Evolutionary conservation across 805 yeast genomes (phyloP).

Genomic region (Saccharomycopsis babjevae): DNA sequence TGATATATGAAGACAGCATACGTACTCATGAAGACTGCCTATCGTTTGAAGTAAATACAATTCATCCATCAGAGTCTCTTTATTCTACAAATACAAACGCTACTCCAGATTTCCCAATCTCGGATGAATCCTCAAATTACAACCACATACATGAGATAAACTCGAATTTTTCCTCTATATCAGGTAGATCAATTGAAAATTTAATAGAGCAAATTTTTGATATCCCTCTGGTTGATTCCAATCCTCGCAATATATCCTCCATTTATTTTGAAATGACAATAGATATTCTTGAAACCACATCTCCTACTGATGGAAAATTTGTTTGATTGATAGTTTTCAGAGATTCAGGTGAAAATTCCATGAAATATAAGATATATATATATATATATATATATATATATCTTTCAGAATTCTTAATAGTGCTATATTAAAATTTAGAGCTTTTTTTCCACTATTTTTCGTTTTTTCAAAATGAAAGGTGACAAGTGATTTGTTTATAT

Average conservation of each 20-base stretch:
- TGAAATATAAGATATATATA: too few relatives aligned
- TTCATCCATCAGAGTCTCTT: not conserved
- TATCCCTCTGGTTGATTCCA: constrained; percentile 5
- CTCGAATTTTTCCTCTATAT: constrained; percentile 16
- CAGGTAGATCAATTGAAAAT: constrained; percentile 15
- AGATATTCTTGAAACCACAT: constrained; percentile 12
- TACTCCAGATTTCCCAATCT: not conserved
- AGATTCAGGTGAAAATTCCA: too few relatives aligned
- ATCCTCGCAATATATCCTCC: constrained; percentile 9
- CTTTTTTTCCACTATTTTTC: too few relatives aligned
- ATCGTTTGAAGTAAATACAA: not conserved
- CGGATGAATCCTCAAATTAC: not conserved
- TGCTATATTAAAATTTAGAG: too few relatives aligned
- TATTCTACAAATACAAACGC: not conserved
- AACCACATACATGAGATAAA: constrained; percentile 6
- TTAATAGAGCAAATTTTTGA: constrained; percentile 16
- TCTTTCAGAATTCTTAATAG: too few relatives aligned
- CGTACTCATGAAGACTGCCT: not conserved
- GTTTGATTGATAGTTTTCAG: too few relatives aligned
- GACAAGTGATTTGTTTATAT: too few relatives aligned
- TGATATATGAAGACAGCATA: not conserved
- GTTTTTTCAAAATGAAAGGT: too few relatives aligned
- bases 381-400: too few relatives aligned
- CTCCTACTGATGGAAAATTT: not conserved
- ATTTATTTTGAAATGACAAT: constrained; percentile 19